Base-by-base conservation (phyloP, 805 yeast species). In the Deakozyma indianensis region DNA sequence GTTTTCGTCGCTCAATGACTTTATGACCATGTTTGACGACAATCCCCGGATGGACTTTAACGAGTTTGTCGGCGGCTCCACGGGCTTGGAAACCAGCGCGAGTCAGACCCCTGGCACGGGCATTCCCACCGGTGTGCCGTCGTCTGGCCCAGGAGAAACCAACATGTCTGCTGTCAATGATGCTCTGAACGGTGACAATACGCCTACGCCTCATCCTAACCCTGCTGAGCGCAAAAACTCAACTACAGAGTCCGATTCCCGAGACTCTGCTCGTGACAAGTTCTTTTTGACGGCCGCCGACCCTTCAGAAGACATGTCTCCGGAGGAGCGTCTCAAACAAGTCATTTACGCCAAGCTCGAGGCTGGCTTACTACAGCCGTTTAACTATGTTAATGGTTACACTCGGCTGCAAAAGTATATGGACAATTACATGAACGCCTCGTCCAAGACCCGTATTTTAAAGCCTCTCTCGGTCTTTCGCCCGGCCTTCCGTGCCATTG, bases 211-310 rank as follows among this genome's bases (percentile, higher is more conserved):
- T 44, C 18, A 23, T 22, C 40, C 45, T 42, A 15, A 20, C 29
- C 4, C 46, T 29, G n/a, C 32, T 5, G 35, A 43, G 22, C 47
- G 45, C 20, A 42, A 32, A 23, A 40, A 45, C 9, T 45, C 49
- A 28, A 51, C 53, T 45, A 41, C 18, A 9, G 38, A 32, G 5
- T n/a, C 38, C 18, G 38, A 32, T 7, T 32, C 38, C 18, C 11
- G 38, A 20, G 90, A 83, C 46, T 78, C 92, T 1, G 95, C 96
- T 1, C 73, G 86, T 51, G 96, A 88, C 59, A 87, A 87, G 61
- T 90, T 90, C 63, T 88, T 90, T 65, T 65, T 90, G 43, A 90
- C 96, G 0, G 97, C 97, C 0, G 96, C 96, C 0, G 97, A 90
- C 60, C 97, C 97, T 3, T 83, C 95, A 0, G 85, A 90, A 2